Evolutionary conservation across 805 yeast species (phyloP).

Genomic region (Candida chilensis): DNA sequence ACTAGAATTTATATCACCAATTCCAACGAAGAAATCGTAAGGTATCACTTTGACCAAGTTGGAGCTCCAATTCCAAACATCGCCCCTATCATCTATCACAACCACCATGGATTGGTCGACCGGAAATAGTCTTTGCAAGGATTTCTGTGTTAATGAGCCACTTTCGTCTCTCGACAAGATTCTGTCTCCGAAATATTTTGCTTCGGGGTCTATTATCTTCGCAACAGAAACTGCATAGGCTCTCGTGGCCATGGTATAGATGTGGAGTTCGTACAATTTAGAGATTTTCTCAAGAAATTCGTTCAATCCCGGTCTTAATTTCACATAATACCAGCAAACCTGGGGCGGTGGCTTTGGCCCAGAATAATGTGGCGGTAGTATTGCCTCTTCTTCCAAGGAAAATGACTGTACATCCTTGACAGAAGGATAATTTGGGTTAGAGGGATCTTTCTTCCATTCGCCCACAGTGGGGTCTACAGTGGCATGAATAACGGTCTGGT

Average conservation of each 20-base stretch:
- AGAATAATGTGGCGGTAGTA: constrained; percentile 45
- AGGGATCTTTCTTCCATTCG: constrained; percentile 86
- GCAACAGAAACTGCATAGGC: constrained; percentile 89
- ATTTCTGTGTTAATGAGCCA: constrained; percentile 85
- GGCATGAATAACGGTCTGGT: constrained; percentile 96
- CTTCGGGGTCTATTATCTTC: constrained; percentile 83
- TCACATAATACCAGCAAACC: constrained; percentile 85
- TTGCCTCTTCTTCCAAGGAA: constrained; percentile 66
- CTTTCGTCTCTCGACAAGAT: constrained; percentile 91
- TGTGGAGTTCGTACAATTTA: constrained; percentile 76
- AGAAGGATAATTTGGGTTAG: constrained; percentile 77
- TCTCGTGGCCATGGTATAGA: constrained; percentile 97
- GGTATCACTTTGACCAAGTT: constrained; percentile 90
- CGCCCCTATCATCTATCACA: constrained; percentile 95
- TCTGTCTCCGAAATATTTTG: constrained; percentile 80
- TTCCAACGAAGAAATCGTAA: constrained; percentile 91
- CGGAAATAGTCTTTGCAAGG: constrained; percentile 81
- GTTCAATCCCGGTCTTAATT: constrained; percentile 78
- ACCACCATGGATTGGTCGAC: constrained; percentile 96
- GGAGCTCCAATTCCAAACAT: constrained; percentile 97
- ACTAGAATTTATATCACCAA: constrained; percentile 93
- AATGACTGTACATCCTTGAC: constrained; percentile 77
- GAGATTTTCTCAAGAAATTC: constrained; percentile 62
- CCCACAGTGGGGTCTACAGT: constrained; percentile 97
- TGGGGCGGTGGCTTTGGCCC: constrained; percentile 54